Conservation (phyloP, 305 asterid species). For the Fraxinus dipetala region DNA sequence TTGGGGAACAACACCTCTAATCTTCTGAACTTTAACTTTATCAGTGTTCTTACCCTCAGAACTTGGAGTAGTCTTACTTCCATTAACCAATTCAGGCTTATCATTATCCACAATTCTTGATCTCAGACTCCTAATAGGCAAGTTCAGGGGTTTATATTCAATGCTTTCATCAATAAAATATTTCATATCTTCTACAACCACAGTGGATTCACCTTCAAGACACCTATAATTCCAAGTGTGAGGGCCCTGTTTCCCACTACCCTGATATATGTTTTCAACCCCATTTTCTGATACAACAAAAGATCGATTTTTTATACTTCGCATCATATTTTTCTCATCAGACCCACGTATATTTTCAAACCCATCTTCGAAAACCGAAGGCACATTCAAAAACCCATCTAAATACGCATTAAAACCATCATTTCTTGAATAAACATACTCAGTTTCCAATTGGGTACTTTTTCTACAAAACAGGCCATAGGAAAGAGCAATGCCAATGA, state of each 20-base stretch:
- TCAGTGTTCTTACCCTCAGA: constrained; percentile 25
- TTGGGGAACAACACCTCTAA: constrained; percentile 49
- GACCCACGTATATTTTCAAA: constrained; percentile 42
- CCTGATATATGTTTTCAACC: constrained; percentile 19
- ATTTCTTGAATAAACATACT: constrained; percentile 25
- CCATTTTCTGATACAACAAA: constrained; percentile 27
- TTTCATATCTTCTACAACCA: constrained; percentile 52
- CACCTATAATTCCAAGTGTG: constrained; percentile 43
- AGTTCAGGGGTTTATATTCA: constrained; percentile 64
- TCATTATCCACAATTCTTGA: constrained; percentile 37
- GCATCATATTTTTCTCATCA: constrained; percentile 39
- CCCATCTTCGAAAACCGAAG: constrained; percentile 60
- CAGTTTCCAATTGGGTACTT: constrained; percentile 30
- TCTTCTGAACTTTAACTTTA: constrained; percentile 35
- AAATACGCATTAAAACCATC: constrained; percentile 34
- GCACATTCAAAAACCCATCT: constrained; percentile 50
- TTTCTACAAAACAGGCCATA: constrained; percentile 69
- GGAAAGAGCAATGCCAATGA: constrained; percentile 74
- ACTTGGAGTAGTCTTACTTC: constrained; percentile 16
- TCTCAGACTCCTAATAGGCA: constrained; percentile 74
- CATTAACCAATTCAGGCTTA: constrained; percentile 25
- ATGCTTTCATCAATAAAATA: constrained; percentile 29
- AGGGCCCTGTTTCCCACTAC: constrained; percentile 25
- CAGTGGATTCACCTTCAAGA: constrained; percentile 49
- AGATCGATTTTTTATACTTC: constrained; percentile 40